A percentile compares a stretch with the other conserved stretches of the same genome.
phyloP scores from a whole-genome alignment of 2,329 filamentous ascomycete species.

The Diplocarpon mali region DNA sequence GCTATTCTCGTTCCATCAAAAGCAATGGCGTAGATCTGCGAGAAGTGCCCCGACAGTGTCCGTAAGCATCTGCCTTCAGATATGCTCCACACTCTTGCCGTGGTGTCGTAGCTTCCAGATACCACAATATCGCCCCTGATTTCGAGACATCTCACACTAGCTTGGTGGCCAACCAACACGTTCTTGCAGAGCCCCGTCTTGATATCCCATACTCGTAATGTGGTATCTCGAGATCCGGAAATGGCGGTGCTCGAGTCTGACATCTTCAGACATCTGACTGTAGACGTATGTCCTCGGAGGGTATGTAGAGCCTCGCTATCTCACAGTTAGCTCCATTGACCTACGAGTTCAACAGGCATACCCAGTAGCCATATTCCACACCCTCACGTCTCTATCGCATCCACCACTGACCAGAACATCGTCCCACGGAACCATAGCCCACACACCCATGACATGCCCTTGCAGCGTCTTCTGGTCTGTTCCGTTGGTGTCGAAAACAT shows the following conservation, averaged over 20 bases:
- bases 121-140: conserved; percentile 95
- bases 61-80: conserved; percentile 87
- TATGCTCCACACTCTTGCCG: conserved; percentile 94
- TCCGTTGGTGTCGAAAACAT: conserved; percentile 90
- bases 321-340: conserved; percentile 21
- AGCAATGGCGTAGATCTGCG: conserved; percentile 96
- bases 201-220: conserved; percentile 90
- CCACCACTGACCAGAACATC: conserved; percentile 92
- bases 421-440: conserved; percentile 98
- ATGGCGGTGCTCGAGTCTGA: conserved; percentile 88
- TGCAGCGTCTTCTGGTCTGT: conserved; percentile 79
- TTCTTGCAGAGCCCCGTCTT: conserved; percentile 78
- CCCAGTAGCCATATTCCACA: conserved; percentile 94
- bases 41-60: conserved; percentile 88
- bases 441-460: conserved; percentile 97
- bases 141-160: conserved; percentile 87
- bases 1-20: conserved; percentile 92
- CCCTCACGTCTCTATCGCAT: conserved; percentile 90
- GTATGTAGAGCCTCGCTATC: conserved; percentile 64
- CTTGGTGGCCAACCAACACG: conserved; percentile 87
- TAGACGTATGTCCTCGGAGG: conserved; percentile 89
- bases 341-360: conserved; percentile 35
- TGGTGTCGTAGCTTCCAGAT: conserved; percentile 97
- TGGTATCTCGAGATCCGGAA: conserved; percentile 91
- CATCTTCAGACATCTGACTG: conserved; percentile 96